These are phyloP conservation scores for Serendipita sp. DNA, from an alignment of 768 basidiomycete genomes.

Conservation along the genomic window DNA sequence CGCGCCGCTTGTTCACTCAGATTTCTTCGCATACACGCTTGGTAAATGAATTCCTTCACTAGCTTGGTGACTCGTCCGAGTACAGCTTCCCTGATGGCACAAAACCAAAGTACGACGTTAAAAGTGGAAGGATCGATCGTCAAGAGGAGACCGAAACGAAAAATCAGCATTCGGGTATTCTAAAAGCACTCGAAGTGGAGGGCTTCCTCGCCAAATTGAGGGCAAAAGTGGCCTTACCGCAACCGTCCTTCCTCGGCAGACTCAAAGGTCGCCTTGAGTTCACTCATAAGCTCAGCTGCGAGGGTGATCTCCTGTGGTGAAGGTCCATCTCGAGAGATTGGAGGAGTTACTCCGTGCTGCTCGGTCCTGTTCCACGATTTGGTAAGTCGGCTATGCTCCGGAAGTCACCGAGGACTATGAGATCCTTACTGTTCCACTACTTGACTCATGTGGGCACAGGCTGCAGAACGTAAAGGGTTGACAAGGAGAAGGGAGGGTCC, in stretches of 20 bases:
- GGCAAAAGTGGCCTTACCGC: constrained; percentile 29
- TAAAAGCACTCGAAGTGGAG: not conserved
- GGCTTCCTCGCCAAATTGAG: not conserved
- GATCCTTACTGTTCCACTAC: not conserved
- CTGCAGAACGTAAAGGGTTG: not conserved
- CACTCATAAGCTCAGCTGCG: constrained; percentile 74
- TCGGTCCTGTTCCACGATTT: not conserved
- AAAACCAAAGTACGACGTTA: not conserved
- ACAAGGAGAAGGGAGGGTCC: not conserved
- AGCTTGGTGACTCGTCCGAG: constrained; percentile 77
- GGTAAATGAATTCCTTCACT: constrained; percentile 85
- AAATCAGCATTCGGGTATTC: not conserved
- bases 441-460: constrained; percentile 4
- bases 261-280: constrained; percentile 86
- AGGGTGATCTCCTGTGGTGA: constrained; percentile 69
- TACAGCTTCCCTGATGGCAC: constrained; percentile 61
- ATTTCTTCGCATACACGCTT: constrained; percentile 61
- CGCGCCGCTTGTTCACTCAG: constrained; percentile 76
- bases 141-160: not conserved
- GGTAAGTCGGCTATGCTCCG: not conserved
- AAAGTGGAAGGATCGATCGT: not conserved
- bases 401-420: not conserved
- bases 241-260: constrained; percentile 73
- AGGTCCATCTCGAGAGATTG: constrained; percentile 64
- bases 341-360: constrained; percentile 55